Evolutionary conservation across 2,329 filamentous ascomycete genomes (phyloP), one percentile per base, ranked within the genome.

Genomic region (Ophiostoma novo-ulmi): DNA sequence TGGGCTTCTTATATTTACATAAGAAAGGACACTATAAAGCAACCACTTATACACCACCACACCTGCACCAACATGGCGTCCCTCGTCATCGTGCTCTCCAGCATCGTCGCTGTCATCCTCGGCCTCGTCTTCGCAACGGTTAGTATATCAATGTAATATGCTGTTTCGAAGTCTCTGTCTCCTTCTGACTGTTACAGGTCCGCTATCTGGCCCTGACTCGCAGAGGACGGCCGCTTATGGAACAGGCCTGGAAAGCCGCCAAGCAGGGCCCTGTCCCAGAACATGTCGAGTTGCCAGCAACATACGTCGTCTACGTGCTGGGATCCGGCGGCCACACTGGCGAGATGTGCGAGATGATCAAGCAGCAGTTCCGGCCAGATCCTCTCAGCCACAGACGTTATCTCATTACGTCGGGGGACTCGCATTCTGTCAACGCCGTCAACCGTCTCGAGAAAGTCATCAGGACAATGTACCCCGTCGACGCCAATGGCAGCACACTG

Each of bases 251-350:
- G 71, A 17, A 67, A 3, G 69, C 72, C 2, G 70, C 73, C 65
- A 52, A 61, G 8, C 48, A 69, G 2, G 72, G 71, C 10, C 61
- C 48, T n/a, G 69, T 72, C 7, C 74, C 73, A 8, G 73, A 74
- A 20, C 70, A 69, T 3, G 70, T 52, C 7, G 41, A 61, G 31
- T 73, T 76, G 22, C 77, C 76, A 5, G 74, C 76, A 3, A 80
- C 80, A 36, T 86, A 94, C 78, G 82, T 93, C 70, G 83, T 97
- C 41, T 86, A 97, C 73, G 89, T 98, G 36, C 89, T 98, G 35
- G 95, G 95, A 69, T 96, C 92, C 2, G 95, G 95, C 41, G 95
- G 95, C 0, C 95, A 99, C 80, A 97, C 95, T 0, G 89, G 93
- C 67, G 95, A 99, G 80, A 97, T 99, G 91, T 84, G 97, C 73